Conservation (phyloP, 1,284 basidiomycete genomes). For the Fistulinella cinereoalba region DNA sequence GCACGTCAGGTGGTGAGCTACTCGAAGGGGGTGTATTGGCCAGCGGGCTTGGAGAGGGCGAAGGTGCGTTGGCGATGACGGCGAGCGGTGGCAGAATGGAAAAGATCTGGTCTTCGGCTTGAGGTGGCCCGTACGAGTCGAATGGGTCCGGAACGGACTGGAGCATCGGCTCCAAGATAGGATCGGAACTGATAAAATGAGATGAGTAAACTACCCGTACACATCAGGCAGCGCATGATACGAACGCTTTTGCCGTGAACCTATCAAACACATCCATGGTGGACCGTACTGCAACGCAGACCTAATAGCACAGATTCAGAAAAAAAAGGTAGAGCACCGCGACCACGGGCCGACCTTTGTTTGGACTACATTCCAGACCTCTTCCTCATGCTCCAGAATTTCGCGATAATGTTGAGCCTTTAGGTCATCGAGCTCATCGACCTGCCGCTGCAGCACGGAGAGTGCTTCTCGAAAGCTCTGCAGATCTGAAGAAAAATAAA, state of each 20-base stretch:
- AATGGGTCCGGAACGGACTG: constrained; percentile 91
- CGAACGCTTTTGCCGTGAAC: constrained; percentile 86
- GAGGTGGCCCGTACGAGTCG: constrained; percentile 85
- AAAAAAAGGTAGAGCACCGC: constrained; percentile 16
- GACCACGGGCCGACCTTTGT: constrained; percentile 54
- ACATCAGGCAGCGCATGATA: constrained; percentile 14
- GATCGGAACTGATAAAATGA: constrained; percentile 65
- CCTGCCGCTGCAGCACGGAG: constrained; percentile 79
- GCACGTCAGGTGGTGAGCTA: constrained; percentile 36
- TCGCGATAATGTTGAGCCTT: constrained; percentile 82
- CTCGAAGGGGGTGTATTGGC: constrained; percentile 42
- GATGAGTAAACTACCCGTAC: constrained; percentile 9
- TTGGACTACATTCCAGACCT: constrained; percentile 89
- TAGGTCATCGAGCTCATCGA: constrained; percentile 82
- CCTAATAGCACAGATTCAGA: constrained; percentile 40
- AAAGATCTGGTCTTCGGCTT: constrained; percentile 89
- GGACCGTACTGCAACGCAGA: constrained; percentile 72
- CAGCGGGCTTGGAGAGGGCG: constrained; percentile 49
- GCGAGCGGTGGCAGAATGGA: constrained; percentile 84
- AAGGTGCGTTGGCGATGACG: constrained; percentile 60
- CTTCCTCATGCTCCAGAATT: constrained; percentile 89
- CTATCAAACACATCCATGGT: constrained; percentile 81
- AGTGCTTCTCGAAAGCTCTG: constrained; percentile 86
- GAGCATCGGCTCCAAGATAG: constrained; percentile 87
- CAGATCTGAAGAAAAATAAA: constrained; percentile 54